These are phyloP conservation scores for Trypanosoma scelopori DNA, from an alignment of 208 protist genomes.

Conservation along the genomic window DNA sequence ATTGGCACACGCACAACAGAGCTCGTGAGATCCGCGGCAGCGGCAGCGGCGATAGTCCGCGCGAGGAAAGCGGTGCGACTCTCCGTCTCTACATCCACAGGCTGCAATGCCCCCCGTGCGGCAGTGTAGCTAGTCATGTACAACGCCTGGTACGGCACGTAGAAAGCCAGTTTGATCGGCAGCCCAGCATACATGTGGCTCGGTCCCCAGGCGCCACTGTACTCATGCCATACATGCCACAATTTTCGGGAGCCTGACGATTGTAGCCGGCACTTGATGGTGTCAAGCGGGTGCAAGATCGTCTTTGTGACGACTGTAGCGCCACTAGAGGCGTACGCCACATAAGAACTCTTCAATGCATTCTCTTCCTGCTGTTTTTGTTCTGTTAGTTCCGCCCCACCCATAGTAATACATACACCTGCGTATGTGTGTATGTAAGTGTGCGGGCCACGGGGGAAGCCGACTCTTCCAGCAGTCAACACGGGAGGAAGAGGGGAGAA, in stretches of 20 bases:
- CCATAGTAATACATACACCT: not conserved
- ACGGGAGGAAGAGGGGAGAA: too few relatives aligned
- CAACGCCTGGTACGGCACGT: slow-evolving; percentile 72
- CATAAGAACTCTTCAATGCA: not conserved
- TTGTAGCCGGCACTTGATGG: slow-evolving; percentile 81
- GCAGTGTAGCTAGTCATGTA: slow-evolving; percentile 74
- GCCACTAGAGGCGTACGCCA: slow-evolving; percentile 44
- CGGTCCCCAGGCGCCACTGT: slow-evolving; percentile 59
- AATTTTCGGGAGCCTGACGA: slow-evolving; percentile 20
- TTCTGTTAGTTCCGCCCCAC: not conserved
- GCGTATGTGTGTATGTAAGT: not conserved
- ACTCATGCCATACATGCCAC: slow-evolving; percentile 37
- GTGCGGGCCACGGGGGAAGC: not conserved
- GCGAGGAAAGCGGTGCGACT: slow-evolving; percentile 22
- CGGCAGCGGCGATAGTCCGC: slow-evolving; percentile 44
- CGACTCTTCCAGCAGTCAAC: too few relatives aligned
- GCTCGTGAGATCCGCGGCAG: slow-evolving; percentile 55
- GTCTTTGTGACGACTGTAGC: slow-evolving; percentile 70
- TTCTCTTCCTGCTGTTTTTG: not conserved
- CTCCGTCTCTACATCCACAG: slow-evolving; percentile 10
- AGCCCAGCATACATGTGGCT: slow-evolving; percentile 72
- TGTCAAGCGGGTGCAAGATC: slow-evolving; percentile 80
- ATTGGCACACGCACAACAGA: slow-evolving; percentile 78
- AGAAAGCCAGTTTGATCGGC: slow-evolving; percentile 66
- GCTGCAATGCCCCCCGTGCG: slow-evolving; percentile 7